A percentile compares a stretch with the other conserved stretches of the same genome.
Evolutionary conservation across 345 rosid species (phyloP).

Genomic region (Acer campestre): DNA sequence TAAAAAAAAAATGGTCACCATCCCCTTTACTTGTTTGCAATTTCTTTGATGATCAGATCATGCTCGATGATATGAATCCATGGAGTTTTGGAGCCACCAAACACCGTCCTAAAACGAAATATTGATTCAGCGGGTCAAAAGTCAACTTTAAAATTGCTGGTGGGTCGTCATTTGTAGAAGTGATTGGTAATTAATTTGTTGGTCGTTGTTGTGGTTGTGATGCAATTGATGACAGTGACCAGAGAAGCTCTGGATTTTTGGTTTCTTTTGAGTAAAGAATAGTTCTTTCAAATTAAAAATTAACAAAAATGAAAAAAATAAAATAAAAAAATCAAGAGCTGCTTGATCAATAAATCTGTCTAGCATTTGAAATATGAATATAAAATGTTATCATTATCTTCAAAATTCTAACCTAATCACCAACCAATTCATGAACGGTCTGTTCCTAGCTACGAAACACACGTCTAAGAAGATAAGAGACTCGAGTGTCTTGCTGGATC

Average conservation of each 20-base stretch:
- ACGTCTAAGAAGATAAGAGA: not conserved
- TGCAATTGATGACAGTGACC: not conserved
- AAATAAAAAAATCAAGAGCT: not conserved
- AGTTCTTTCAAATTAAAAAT: not conserved
- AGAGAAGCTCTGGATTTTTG: not conserved
- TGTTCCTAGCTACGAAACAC: not conserved
- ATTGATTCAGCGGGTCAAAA: not conserved
- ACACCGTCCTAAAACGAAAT: not conserved
- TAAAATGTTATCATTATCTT: not conserved
- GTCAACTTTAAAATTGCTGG: conserved; percentile 3
- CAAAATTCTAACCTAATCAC: not conserved
- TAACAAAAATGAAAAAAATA: too few relatives aligned
- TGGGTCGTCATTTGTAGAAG: conserved; percentile 2
- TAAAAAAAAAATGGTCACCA: too few relatives aligned
- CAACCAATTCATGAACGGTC: not conserved
- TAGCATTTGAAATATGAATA: too few relatives aligned
- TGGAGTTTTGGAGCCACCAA: not conserved
- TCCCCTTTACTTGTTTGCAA: not conserved
- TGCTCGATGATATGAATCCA: not conserved
- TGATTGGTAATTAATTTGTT: not conserved
- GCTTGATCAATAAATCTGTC: too few relatives aligned
- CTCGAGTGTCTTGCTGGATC: too few relatives aligned
- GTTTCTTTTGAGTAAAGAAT: not conserved
- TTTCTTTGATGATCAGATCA: not conserved
- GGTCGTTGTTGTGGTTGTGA: not conserved